Conservation (phyloP, 441 rosid species). For the Biscutella laevigata region DNA sequence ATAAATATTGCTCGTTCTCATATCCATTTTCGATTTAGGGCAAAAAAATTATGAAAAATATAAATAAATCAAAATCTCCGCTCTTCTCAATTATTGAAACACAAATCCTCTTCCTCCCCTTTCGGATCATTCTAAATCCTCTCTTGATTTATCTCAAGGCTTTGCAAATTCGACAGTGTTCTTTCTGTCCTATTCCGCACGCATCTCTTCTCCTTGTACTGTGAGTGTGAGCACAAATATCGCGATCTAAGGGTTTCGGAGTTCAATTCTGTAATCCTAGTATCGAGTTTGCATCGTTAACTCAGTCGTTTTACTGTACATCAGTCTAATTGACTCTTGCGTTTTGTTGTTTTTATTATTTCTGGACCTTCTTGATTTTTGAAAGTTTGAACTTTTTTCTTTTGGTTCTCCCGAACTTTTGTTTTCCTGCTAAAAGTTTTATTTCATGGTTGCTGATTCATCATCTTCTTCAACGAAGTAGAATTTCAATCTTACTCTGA, state of each 20-base stretch:
- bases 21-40: too few relatives aligned
- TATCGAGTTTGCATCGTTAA: neutral
- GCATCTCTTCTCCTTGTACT: neutral
- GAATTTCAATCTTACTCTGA: neutral
- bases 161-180: conserved; percentile 6
- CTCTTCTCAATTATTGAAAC: neutral
- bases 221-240: conserved; percentile 7
- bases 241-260: conserved; percentile 14
- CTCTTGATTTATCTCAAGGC: neutral
- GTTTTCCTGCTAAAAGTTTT: neutral
- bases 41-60: too few relatives aligned
- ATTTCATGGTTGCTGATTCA: neutral
- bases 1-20: too few relatives aligned
- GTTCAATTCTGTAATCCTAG: neutral
- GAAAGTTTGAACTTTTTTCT: neutral
- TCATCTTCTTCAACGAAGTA: neutral
- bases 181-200: conserved; percentile 1
- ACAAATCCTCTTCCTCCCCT: neutral
- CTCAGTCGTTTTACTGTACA: neutral
- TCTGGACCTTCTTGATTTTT: neutral
- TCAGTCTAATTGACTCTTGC: neutral
- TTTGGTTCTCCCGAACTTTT: neutral
- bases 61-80: conserved; percentile 16
- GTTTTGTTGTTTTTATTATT: neutral
- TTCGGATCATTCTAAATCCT: neutral